Percentiles rank a stretch among this genome's conserved stretches.
phyloP scores from a whole-genome alignment of 1,139 yeast genomes.

The Magnusiomyces suaveolens region DNA sequence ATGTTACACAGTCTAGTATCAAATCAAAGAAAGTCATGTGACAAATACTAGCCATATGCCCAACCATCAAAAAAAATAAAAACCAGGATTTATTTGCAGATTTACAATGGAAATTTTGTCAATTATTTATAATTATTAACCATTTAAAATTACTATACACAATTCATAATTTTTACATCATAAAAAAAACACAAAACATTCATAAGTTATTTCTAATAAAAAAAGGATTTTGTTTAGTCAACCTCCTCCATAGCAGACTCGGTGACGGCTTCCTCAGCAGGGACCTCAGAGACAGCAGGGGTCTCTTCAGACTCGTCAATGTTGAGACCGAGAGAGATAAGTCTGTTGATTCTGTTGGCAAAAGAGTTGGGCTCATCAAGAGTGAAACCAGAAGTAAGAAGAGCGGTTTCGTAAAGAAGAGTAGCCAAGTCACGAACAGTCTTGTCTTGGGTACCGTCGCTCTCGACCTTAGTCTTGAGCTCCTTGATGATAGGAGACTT shows the following conservation, averaged over 20 bases:
- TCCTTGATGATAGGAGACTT: slow-evolving; percentile 90
- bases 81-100: no score
- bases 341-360: slow-evolving; percentile 96
- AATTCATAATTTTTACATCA: no score
- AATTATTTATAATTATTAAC: no score
- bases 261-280: slow-evolving; percentile 39
- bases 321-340: slow-evolving; percentile 95
- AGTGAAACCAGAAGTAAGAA: slow-evolving; percentile 97
- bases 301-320: slow-evolving; percentile 79
- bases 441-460: slow-evolving; percentile 95
- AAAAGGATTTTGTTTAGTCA: slow-evolving; percentile 58
- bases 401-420: slow-evolving; percentile 92
- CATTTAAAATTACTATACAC: no score
- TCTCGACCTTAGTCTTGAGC: slow-evolving; percentile 91
- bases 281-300: slow-evolving; percentile 43
- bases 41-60: no score
- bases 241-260: slow-evolving; percentile 96
- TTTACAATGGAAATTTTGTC: no score
- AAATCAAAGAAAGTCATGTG: no score
- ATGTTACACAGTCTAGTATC: no score
- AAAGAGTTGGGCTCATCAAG: slow-evolving; percentile 96
- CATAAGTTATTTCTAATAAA: no score
- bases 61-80: no score
- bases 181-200: no score
- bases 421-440: slow-evolving; percentile 97